Evolutionary conservation across 139 green algal genomes (phyloP).

Genomic region (Chlorella sp.): DNA sequence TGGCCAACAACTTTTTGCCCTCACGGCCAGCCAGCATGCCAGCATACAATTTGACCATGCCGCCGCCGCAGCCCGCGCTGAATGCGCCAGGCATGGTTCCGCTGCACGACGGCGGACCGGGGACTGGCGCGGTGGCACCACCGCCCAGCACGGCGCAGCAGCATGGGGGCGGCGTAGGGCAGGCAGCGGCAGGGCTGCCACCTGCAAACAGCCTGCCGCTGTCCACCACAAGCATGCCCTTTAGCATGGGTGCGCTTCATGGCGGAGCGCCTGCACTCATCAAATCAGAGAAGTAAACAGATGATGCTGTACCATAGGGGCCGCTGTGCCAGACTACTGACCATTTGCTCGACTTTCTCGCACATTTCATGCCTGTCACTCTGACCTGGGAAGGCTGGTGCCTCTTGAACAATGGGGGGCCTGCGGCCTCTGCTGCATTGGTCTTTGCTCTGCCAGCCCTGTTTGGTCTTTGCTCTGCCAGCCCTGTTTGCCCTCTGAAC

Average conservation of each 20-base stretch:
- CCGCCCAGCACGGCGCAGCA: not conserved
- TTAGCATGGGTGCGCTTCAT: conserved; percentile 1
- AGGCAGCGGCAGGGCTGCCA: not conserved
- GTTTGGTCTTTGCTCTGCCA: too few species aligned
- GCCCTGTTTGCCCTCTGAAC: too few species aligned
- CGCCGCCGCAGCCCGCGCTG: conserved; percentile 44
- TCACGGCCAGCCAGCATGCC: conserved; percentile 25
- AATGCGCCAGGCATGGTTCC: conserved; percentile 54
- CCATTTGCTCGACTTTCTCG: too few species aligned
- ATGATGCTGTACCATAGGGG: not conserved
- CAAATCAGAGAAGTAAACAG: not conserved
- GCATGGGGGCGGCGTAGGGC: not conserved
- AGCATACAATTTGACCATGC: conserved; percentile 25
- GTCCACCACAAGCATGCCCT: not conserved
- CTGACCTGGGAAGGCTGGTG: too few species aligned
- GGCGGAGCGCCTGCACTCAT: not conserved
- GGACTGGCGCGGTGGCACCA: not conserved
- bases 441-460: too few species aligned
- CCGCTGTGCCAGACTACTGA: not conserved
- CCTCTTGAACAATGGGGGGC: too few species aligned
- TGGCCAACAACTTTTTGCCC: conserved; percentile 71
- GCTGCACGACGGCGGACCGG: not conserved
- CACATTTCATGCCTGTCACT: too few species aligned
- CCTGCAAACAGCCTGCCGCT: not conserved
- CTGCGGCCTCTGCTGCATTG: too few species aligned